phyloP scores from a whole-genome alignment of 2,329 filamentous ascomycete genomes.

The Onygena corvina region DNA sequence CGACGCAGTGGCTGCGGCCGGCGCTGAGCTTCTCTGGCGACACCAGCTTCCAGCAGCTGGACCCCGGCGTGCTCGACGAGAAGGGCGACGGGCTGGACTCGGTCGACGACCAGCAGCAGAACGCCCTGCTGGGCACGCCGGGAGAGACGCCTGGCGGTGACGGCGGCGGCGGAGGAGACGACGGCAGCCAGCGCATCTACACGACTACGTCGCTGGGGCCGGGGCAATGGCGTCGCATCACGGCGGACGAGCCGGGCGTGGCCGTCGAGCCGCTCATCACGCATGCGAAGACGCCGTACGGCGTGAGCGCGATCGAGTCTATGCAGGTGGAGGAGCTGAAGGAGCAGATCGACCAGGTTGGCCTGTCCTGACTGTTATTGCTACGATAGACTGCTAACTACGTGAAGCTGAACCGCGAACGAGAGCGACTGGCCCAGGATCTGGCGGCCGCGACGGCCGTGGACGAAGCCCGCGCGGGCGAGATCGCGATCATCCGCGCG shows the following conservation, averaged over 20 bases:
- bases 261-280: background rate
- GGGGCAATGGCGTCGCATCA: constrained; percentile 4
- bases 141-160: background rate
- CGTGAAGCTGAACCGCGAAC: constrained; percentile 30
- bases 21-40: constrained; percentile 33
- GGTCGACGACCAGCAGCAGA: constrained; percentile 6
- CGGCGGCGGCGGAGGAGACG: background rate
- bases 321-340: constrained; percentile 13
- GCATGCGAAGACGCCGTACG: background rate
- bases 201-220: background rate
- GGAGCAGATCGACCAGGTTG: constrained; percentile 15
- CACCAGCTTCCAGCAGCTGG: constrained; percentile 23
- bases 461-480: constrained; percentile 44
- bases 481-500: constrained; percentile 49
- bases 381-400: background rate
- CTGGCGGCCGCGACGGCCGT: constrained; percentile 30
- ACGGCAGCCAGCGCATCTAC: background rate
- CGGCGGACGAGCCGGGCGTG: background rate
- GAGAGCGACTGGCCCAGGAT: constrained; percentile 30
- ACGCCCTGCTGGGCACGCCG: background rate
- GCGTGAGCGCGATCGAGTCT: background rate
- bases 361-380: background rate
- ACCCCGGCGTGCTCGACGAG: background rate
- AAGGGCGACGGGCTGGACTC: constrained; percentile 3
- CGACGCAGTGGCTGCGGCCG: constrained; percentile 14